Conservation (phyloP, 805 yeast species). For the Wickerhamomyces pijperi region DNA sequence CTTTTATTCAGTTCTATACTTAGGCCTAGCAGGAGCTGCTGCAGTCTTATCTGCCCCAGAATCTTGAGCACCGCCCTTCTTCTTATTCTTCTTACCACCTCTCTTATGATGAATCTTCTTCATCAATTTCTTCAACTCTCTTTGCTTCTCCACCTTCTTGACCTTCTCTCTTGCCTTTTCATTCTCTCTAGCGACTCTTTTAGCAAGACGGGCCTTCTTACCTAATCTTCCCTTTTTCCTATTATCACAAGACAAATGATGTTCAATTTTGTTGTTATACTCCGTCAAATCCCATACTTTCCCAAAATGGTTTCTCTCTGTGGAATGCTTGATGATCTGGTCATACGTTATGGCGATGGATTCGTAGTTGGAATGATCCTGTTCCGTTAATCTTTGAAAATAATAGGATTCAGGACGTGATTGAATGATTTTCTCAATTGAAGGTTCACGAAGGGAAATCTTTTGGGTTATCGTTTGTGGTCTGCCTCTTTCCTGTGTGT, state of each 20-base stretch:
- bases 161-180: constrained; percentile 6
- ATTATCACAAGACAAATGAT: constrained; percentile 4
- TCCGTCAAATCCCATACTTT: constrained; percentile 9
- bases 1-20: constrained; percentile 12
- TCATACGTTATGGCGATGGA: constrained; percentile 11
- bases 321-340: constrained; percentile 4
- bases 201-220: constrained; percentile 13
- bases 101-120: constrained; percentile 14
- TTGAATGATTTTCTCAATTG: constrained; percentile 12
- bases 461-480: constrained; percentile 3
- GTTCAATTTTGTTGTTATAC: constrained; percentile 9
- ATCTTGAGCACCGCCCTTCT: constrained; percentile 3
- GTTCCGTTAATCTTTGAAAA: constrained; percentile 7
- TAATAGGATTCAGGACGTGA: constrained; percentile 16
- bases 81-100: constrained; percentile 18
- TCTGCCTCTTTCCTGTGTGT: constrained; percentile 3
- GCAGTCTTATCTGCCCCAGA: neutral
- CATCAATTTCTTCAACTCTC: constrained; percentile 10
- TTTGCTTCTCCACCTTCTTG: constrained; percentile 5
- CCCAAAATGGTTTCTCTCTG: constrained; percentile 3
- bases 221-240: constrained; percentile 15
- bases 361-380: constrained; percentile 4
- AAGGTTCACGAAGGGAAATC: constrained; percentile 15
- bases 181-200: constrained; percentile 2
- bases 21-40: constrained; percentile 4